phyloP scores from a whole-genome alignment of 176 grass and related monocot species.

The Lolium perenne region DNA sequence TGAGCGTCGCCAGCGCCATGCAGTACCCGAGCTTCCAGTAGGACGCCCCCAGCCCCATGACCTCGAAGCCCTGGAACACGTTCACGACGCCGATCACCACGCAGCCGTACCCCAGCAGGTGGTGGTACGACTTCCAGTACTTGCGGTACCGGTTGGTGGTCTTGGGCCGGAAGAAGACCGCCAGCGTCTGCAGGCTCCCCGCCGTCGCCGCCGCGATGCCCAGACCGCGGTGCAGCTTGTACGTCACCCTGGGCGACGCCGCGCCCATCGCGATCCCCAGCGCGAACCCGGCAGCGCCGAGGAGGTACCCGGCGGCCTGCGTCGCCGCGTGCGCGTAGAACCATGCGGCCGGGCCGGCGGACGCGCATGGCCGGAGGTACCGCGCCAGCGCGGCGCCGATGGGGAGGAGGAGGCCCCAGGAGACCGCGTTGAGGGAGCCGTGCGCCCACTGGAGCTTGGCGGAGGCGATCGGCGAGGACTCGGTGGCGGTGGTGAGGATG shows the following conservation, averaged over 20 bases:
- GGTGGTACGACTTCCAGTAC: slow-evolving; percentile 99
- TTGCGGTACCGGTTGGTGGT: slow-evolving; percentile 94
- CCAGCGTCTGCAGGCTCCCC: slow-evolving; percentile 85
- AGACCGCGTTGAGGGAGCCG: slow-evolving; percentile 68
- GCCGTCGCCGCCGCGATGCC: slow-evolving; percentile 78
- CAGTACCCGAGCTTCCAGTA: slow-evolving; percentile 98
- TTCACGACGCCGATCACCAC: slow-evolving; percentile 93
- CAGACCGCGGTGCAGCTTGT: slow-evolving; percentile 82
- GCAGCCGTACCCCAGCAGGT: slow-evolving; percentile 92
- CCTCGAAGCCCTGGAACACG: slow-evolving; percentile 97
- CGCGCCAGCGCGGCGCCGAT: slow-evolving; percentile 72
- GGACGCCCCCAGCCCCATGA: slow-evolving; percentile 79
- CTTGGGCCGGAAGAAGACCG: slow-evolving; percentile 91
- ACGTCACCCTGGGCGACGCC: slow-evolving; percentile 72
- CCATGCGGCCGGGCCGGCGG: slow-evolving; percentile 64
- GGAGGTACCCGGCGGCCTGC: slow-evolving; percentile 63
- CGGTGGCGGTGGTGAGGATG: slow-evolving; percentile 84
- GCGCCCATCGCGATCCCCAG: slow-evolving; percentile 86
- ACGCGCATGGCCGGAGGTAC: slow-evolving; percentile 83
- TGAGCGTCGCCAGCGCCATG: slow-evolving; percentile 73
- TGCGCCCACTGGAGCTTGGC: slow-evolving; percentile 61
- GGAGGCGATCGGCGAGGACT: slow-evolving; percentile 48
- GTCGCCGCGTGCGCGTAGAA: slow-evolving; percentile 87
- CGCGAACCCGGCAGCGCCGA: slow-evolving; percentile 76
- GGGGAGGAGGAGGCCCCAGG: slow-evolving; percentile 90